Conservation (phyloP, 306 rosid species). For the Pueraria montana region DNA sequence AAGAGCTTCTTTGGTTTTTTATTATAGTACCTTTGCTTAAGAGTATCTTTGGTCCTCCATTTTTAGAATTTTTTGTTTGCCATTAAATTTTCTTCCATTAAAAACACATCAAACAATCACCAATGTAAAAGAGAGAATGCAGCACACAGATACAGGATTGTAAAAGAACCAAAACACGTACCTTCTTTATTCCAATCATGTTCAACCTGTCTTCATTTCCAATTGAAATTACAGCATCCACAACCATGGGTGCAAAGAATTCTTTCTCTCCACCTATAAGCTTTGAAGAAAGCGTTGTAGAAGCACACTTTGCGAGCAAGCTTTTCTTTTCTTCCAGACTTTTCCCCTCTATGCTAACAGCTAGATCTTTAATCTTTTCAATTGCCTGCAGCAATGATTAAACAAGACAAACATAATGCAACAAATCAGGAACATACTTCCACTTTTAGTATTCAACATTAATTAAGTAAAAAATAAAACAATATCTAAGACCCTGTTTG, state of each 20-base stretch:
- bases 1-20: background rate
- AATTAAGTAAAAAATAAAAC: background rate
- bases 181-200: slow-evolving; percentile 99
- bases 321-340: slow-evolving; percentile 90
- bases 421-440: slow-evolving; percentile 4
- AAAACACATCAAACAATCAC: background rate
- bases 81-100: background rate
- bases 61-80: background rate
- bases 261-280: slow-evolving; percentile 98
- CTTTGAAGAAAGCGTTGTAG: slow-evolving; percentile 97
- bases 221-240: slow-evolving; percentile 90
- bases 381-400: slow-evolving; percentile 69
- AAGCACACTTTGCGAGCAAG: slow-evolving; percentile 92
- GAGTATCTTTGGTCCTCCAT: background rate
- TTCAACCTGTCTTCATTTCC: slow-evolving; percentile 90
- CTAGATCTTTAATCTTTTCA: slow-evolving; percentile 83
- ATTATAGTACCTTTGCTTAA: background rate
- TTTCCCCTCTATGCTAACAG: slow-evolving; percentile 92
- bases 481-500: background rate
- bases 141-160: background rate
- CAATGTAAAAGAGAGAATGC: slow-evolving; percentile 5
- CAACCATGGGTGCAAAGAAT: slow-evolving; percentile 96
- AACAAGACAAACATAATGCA: background rate
- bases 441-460: slow-evolving; percentile 1
- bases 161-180: slow-evolving; percentile 18